Evolutionary conservation across 2,329 filamentous ascomycete species (phyloP).

Genomic region (Aspergillus sp.): DNA sequence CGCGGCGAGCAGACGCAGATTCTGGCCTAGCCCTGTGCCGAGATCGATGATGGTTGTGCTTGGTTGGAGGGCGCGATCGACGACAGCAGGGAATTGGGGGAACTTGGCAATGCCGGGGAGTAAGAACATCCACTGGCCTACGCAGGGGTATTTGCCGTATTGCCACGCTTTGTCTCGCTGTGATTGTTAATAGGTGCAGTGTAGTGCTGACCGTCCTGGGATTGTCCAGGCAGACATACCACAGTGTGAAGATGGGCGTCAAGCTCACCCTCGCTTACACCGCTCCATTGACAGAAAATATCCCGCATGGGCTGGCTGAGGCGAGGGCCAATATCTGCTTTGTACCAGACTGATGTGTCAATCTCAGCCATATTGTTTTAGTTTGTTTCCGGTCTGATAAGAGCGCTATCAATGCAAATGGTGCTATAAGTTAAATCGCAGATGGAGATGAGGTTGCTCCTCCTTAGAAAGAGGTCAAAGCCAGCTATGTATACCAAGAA

Average conservation of each 20-base stretch:
- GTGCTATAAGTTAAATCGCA: no score
- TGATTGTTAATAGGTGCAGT: background rate
- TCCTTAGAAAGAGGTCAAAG: no score
- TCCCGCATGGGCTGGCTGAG: background rate
- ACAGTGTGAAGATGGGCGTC: background rate
- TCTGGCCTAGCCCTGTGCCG: background rate
- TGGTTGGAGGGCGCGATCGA: background rate
- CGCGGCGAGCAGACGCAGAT: conserved; percentile 1
- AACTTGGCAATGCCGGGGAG: background rate
- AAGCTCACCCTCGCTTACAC: background rate
- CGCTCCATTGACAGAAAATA: conserved; percentile 5
- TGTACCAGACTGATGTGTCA: conserved; percentile 7
- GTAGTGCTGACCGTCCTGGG: no score
- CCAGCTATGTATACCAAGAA: no score
- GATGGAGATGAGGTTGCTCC: no score
- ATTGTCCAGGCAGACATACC: no score
- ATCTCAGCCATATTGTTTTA: background rate
- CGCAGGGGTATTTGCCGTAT: conserved; percentile 6
- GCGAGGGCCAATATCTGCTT: background rate
- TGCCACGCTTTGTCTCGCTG: conserved; percentile 9
- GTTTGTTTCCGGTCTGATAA: no score
- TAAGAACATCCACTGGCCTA: conserved; percentile 7
- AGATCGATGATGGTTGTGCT: background rate
- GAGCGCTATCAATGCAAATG: no score
- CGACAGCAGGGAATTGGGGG: background rate